Percentiles rank a stretch among this genome's conserved stretches.
Evolutionary conservation across 495 filamentous ascomycete species (phyloP).

Genomic region (Bombardia bombarda): DNA sequence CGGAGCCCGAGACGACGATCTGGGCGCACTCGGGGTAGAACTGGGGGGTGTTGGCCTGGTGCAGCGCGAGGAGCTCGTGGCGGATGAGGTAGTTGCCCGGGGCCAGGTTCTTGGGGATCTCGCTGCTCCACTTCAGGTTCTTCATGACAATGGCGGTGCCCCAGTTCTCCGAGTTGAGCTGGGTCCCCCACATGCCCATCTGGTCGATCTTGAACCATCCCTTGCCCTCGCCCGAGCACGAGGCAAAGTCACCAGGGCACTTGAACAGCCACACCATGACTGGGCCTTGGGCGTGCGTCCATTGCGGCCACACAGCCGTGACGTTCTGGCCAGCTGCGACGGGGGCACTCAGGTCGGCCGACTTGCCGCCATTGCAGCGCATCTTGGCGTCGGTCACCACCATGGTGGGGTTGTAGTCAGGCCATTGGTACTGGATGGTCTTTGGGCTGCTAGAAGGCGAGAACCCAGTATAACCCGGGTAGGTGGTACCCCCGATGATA

Average conservation of each 20-base stretch:
- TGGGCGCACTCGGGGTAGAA: conserved; percentile 40
- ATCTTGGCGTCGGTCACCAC: conserved; percentile 30
- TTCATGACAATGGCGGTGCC: conserved; percentile 38
- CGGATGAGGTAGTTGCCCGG: conserved; percentile 32
- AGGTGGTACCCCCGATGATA: conserved; percentile 37
- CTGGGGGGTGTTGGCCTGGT: conserved; percentile 30
- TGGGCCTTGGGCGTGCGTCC: conserved; percentile 42
- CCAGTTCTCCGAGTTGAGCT: conserved; percentile 42
- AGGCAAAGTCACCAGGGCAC: conserved; percentile 25
- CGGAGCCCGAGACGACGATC: conserved; percentile 29
- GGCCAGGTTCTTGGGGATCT: conserved; percentile 25
- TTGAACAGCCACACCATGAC: conserved; percentile 39
- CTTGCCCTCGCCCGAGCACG: conserved; percentile 27
- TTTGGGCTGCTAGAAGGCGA: conserved; percentile 30
- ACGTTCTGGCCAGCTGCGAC: conserved; percentile 39
- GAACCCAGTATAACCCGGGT: conserved; percentile 41
- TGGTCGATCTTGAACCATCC: conserved; percentile 47
- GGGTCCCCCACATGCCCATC: conserved; percentile 24
- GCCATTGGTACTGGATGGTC: conserved; percentile 46
- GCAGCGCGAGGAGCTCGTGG: conserved; percentile 33
- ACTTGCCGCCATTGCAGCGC: conserved; percentile 38
- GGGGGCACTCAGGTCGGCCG: conserved; percentile 25
- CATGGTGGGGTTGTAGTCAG: conserved; percentile 44
- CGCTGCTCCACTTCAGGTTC: conserved; percentile 41
- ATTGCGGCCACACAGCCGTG: conserved; percentile 42